Conservation (phyloP, 768 basidiomycete genomes). For the Psilocybe cubensis region DNA sequence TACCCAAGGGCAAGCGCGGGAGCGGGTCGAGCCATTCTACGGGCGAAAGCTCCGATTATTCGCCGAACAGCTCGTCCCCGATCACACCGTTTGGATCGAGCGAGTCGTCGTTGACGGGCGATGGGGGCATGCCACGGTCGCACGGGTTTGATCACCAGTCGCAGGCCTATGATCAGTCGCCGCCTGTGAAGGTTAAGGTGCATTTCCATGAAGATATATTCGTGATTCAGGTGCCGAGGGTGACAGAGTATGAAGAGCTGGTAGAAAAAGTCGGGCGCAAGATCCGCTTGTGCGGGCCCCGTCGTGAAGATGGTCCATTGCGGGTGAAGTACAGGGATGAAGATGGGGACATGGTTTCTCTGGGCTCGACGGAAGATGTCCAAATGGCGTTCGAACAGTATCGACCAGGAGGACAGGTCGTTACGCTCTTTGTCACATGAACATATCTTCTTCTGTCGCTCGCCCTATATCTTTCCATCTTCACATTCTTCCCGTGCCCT, state of each 20-base stretch:
- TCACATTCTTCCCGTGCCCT: conserved; percentile 3
- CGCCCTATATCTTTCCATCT: conserved; percentile 14
- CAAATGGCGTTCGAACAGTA: conserved; percentile 92
- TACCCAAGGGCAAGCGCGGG: conserved; percentile 67
- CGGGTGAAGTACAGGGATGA: conserved; percentile 91
- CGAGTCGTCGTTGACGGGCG: conserved; percentile 73
- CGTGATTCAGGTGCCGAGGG: conserved; percentile 84
- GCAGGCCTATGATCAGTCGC: conserved; percentile 7
- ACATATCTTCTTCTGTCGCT: conserved; percentile 8
- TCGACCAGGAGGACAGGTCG: conserved; percentile 76
- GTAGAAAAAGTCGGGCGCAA: conserved; percentile 92
- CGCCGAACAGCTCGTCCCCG: conserved; percentile 84
- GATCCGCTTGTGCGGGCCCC: conserved; percentile 88
- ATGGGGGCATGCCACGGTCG: conserved; percentile 56
- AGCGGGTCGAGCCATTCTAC: conserved; percentile 88
- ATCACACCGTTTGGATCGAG: conserved; percentile 91
- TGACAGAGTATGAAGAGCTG: conserved; percentile 80
- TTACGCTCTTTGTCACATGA: conserved; percentile 77
- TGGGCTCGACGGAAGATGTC: conserved; percentile 91
- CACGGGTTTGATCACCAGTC: conserved; percentile 49
- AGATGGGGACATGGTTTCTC: conserved; percentile 87
- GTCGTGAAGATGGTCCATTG: conserved; percentile 77
- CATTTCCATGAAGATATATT: conserved; percentile 96
- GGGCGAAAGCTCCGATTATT: conserved; percentile 81
- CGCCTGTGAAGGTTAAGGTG: conserved; percentile 89